phyloP scores from a whole-genome alignment of 1,139 yeast genomes.

The Keqinozyma sinolaborantium region DNA sequence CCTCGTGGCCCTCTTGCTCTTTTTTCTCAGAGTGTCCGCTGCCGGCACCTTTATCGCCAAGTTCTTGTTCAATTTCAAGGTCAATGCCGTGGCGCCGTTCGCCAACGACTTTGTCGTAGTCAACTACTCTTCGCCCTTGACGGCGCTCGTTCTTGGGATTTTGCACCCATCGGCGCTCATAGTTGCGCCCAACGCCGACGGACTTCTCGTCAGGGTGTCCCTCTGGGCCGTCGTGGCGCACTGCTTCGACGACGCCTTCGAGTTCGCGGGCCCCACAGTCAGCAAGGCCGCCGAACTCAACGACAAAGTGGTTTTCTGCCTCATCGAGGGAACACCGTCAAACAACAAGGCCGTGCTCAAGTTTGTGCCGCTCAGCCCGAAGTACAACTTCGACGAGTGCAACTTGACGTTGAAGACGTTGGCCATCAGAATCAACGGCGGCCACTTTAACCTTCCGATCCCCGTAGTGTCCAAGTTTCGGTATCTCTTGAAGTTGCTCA shows the following conservation, averaged over 20 bases:
- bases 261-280: constrained; percentile 14
- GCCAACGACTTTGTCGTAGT: constrained; percentile 42
- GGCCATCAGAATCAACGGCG: constrained; percentile 40
- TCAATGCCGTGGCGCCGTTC: constrained; percentile 18
- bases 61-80: constrained; percentile 23
- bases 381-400: constrained; percentile 12
- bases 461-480: constrained; percentile 16
- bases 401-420: constrained; percentile 36
- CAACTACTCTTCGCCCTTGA: constrained; percentile 58
- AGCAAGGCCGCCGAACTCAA: constrained; percentile 18
- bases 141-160: constrained; percentile 35
- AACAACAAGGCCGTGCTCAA: constrained; percentile 61
- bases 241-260: constrained; percentile 22
- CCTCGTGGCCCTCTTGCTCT: constrained; percentile 13
- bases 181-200: constrained; percentile 41
- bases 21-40: constrained; percentile 4
- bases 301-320: constrained; percentile 41
- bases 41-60: constrained; percentile 17
- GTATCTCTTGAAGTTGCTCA: constrained; percentile 23
- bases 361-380: constrained; percentile 21
- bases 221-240: constrained; percentile 30
- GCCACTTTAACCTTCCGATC: constrained; percentile 29
- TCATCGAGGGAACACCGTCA: constrained; percentile 69
- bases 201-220: constrained; percentile 33
- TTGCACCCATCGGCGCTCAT: constrained; percentile 25